These are phyloP conservation scores for Lasiodiplodia hormozganensis DNA, from an alignment of 2,329 filamentous ascomycete species.

Conservation along the genomic window DNA sequence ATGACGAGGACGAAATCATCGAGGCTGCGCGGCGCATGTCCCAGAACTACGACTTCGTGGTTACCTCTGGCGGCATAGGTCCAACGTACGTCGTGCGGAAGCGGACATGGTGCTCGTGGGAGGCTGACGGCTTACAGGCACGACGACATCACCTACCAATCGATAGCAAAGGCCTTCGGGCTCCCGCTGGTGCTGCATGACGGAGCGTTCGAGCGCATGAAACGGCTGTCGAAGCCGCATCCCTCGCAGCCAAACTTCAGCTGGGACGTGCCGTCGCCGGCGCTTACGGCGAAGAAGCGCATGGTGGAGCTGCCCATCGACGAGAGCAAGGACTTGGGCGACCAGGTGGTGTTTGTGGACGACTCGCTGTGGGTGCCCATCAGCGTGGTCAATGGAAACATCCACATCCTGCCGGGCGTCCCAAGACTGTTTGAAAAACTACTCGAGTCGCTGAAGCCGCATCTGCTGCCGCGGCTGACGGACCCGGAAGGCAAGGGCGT, in stretches of 20 bases:
- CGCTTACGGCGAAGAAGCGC: constrained; percentile 79
- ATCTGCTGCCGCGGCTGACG: constrained; percentile 71
- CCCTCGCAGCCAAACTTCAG: constrained; percentile 76
- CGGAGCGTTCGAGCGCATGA: constrained; percentile 82
- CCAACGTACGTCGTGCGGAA: constrained; percentile 73
- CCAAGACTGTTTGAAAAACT: constrained; percentile 83
- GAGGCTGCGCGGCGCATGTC: constrained; percentile 90
- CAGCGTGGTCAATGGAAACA: constrained; percentile 85
- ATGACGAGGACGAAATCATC: constrained; percentile 88
- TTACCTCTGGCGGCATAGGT: constrained; percentile 94
- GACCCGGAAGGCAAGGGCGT: constrained; percentile 85
- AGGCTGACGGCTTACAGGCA: constrained; percentile 63
- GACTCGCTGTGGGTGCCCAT: constrained; percentile 93
- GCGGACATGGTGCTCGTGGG: constrained; percentile 33
- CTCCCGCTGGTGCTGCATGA: constrained; percentile 80
- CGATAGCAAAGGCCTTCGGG: constrained; percentile 87
- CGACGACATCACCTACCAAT: constrained; percentile 96
- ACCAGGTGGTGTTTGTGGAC: constrained; percentile 79
- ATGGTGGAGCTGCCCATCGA: constrained; percentile 91
- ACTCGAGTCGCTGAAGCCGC: constrained; percentile 76
- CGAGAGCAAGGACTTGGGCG: constrained; percentile 65
- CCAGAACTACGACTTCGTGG: constrained; percentile 87
- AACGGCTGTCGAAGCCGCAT: constrained; percentile 75
- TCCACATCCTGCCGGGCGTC: constrained; percentile 91
- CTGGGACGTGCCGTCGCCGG: constrained; percentile 83